These are phyloP conservation scores for Apophysomyces elegans DNA, from an alignment of 371 early-diverging fungal genomes.

Conservation along the genomic window DNA sequence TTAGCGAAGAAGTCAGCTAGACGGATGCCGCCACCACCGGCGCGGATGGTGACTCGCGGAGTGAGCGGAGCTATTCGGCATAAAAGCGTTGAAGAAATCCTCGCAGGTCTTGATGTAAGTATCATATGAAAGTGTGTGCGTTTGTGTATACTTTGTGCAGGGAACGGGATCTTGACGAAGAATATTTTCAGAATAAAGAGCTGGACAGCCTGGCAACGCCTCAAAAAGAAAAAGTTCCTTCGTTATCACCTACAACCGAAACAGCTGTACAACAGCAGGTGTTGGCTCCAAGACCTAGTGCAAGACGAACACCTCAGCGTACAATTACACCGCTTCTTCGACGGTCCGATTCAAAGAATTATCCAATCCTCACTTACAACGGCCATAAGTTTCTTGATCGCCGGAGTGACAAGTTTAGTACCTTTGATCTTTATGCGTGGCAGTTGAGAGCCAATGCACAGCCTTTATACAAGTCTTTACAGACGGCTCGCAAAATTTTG, in stretches of 20 bases:
- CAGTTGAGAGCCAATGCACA: constrained; percentile 71
- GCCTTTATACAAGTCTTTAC: constrained; percentile 72
- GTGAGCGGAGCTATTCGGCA: constrained; percentile 69
- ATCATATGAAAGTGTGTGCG: neutral
- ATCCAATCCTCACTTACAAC: constrained; percentile 48
- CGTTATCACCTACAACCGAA: neutral
- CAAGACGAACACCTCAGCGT: constrained; percentile 17
- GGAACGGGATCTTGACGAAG: neutral
- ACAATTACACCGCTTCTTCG: constrained; percentile 36
- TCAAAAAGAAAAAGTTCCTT: constrained; percentile 10
- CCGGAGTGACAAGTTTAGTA: constrained; percentile 38
- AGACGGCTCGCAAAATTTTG: constrained; percentile 74
- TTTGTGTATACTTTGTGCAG: neutral
- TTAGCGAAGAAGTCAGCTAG: constrained; percentile 20
- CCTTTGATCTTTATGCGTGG: constrained; percentile 74
- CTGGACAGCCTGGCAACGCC: constrained; percentile 2
- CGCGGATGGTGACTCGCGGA: constrained; percentile 74
- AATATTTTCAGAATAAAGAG: neutral
- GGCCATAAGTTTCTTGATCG: constrained; percentile 40
- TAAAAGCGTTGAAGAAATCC: constrained; percentile 63
- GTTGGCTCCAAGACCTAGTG: neutral
- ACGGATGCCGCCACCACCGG: constrained; percentile 64
- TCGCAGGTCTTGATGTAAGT: constrained; percentile 53
- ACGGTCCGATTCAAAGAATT: constrained; percentile 32
- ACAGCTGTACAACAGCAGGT: neutral